Conservation (phyloP, 2,329 filamentous ascomycete genomes). For the Intubia oerlemansii region DNA sequence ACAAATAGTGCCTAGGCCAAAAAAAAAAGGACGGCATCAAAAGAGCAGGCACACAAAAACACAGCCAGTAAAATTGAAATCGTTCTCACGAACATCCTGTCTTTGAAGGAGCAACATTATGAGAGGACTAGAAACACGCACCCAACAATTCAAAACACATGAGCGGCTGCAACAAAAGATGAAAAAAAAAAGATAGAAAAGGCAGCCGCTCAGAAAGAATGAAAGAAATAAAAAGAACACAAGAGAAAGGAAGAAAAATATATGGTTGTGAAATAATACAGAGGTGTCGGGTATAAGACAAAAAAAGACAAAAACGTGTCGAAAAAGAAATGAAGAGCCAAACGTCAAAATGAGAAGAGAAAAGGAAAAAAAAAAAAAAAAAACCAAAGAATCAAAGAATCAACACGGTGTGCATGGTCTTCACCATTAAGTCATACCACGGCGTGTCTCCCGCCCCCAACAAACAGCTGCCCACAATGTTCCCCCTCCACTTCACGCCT, state of each 20-base stretch:
- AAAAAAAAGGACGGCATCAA: not conserved
- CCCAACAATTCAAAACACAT: too few species aligned
- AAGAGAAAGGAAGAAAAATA: not conserved
- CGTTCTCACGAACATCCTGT: too few species aligned
- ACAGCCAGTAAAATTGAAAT: too few species aligned
- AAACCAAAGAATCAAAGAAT: constrained; percentile 8
- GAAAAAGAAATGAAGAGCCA: constrained; percentile 4
- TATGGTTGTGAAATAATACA: constrained; percentile 4
- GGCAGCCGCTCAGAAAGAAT: not conserved
- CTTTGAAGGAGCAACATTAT: too few species aligned
- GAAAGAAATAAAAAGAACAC: not conserved
- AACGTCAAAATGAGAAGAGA: constrained; percentile 5
- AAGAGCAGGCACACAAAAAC: not conserved
- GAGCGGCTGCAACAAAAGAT: not conserved
- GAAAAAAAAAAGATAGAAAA: not conserved
- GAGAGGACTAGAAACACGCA: too few species aligned
- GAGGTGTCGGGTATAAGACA: constrained; percentile 13
- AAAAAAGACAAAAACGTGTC: constrained; percentile 5
- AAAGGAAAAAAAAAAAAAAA: constrained; percentile 5
- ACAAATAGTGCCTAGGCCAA: not conserved
- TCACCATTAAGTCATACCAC: too few species aligned
- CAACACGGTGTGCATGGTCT: too few species aligned
- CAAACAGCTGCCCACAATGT: not conserved
- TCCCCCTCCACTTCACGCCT: constrained; percentile 6
- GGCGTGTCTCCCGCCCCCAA: too few species aligned